Evolutionary conservation across 139 green algal species (phyloP), one percentile per base, ranked within the genome.

Genomic region (Tetradesmus lagerheimii): DNA sequence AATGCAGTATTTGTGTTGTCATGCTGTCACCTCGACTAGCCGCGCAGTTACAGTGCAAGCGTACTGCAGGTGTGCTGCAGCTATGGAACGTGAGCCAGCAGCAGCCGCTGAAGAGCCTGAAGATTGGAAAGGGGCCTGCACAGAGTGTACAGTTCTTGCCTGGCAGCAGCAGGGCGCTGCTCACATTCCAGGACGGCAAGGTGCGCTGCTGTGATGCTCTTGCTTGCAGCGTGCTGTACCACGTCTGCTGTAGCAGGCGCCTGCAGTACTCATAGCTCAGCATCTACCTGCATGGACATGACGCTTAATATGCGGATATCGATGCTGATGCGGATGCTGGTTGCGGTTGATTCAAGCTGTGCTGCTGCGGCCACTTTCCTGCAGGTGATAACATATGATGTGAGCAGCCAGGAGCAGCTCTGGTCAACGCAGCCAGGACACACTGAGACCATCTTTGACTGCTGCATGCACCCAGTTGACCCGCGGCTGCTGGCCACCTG

Each of bases 361-460:
- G n/a, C n/a, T n/a, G n/a, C n/a, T n/a, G n/a, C 47, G 12, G 12
- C 6, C 47, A 62, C 27, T 1, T 47, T 80, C 1, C 47, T 80
- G 57, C 90, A 89, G 80, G 91, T 93, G 34, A 78, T 75, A 35
- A n/a, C 91, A 20, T 94, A 91, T 85, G 88, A 92, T 29, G 74
- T 90, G 27, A 34, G 34, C 29, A 83, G 43, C 25, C 35, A 80
- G 34, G 53, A 84, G 29, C 20, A 80, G 35, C 27, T 83, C 20
- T 95, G 93, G 93, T 43, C 67, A 66, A 92, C 87, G 12, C 64
- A 91, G 81, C 89, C 90, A 2, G 93, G 94, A 1, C 94, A 96
- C 84, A 96, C 93, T 39, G 94, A 96, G 64, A 96, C 94, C 23
- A 83, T 96, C 6, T 96, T 96, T 80, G 89, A 90, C 79, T 95